Conservation (phyloP, 2,329 filamentous ascomycete species). For the Aspergillus sp. region DNA sequence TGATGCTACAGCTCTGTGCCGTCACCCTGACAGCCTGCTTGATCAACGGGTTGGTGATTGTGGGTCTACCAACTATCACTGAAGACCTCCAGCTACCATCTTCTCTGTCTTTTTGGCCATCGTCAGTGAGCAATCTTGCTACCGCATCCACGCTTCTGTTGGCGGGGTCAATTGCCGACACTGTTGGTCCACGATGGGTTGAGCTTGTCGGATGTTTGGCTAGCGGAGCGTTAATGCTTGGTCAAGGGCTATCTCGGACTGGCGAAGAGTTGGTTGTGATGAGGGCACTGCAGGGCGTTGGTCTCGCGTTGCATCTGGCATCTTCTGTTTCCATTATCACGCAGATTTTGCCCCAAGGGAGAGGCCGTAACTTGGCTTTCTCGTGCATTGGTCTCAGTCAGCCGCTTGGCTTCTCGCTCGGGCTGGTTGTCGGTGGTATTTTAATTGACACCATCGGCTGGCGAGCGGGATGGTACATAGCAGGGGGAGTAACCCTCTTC, state of each 20-base stretch:
- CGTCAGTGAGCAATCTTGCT: conserved; percentile 24
- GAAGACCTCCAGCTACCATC: conserved; percentile 24
- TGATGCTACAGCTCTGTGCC: conserved; percentile 9
- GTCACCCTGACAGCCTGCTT: conserved; percentile 22
- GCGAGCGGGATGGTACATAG: conserved; percentile 43
- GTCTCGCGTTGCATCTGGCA: conserved; percentile 43
- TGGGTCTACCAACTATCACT: conserved; percentile 39
- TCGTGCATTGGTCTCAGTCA: conserved; percentile 14
- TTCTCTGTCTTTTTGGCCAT: conserved; percentile 20
- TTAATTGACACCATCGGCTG: conserved; percentile 39
- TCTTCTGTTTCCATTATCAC: conserved; percentile 45
- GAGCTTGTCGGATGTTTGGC: conserved; percentile 43
- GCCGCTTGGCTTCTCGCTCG: conserved; percentile 6
- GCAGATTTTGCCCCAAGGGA: conserved; percentile 36
- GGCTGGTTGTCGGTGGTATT: conserved; percentile 23
- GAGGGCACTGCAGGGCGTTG: conserved; percentile 41
- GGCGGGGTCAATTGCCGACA: conserved; percentile 46
- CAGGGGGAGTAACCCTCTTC: conserved; percentile 23
- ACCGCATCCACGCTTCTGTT: conserved; percentile 38
- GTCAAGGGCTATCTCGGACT: conserved; percentile 36
- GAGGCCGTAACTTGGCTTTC: conserved; percentile 44
- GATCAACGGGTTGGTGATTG: conserved; percentile 35
- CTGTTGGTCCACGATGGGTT: conserved; percentile 43
- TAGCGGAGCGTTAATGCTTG: conserved; percentile 39
- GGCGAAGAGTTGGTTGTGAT: conserved; percentile 43